Evolutionary conservation across 2,329 filamentous ascomycete genomes (phyloP).

Genomic region (Cercospora zeina): DNA sequence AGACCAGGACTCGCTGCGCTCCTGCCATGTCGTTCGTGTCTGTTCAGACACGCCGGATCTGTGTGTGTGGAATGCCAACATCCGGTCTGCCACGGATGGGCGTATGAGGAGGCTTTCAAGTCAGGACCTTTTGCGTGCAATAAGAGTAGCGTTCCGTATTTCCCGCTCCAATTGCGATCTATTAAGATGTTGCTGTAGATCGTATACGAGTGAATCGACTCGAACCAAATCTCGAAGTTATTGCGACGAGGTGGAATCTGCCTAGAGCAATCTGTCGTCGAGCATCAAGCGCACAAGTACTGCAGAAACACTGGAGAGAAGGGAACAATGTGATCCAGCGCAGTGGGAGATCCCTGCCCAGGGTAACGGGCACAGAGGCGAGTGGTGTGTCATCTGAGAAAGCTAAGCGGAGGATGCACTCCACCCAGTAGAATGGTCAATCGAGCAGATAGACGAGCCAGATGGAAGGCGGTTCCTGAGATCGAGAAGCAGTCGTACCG

Average conservation of each 20-base stretch:
- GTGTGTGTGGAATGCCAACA: not conserved
- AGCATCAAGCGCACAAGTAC: not conserved
- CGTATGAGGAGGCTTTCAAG: not conserved
- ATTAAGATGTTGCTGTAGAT: not conserved
- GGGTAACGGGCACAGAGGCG: constrained; percentile 14
- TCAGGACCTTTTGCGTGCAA: not conserved
- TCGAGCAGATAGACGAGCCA: constrained; percentile 9
- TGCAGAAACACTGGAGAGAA: constrained; percentile 18
- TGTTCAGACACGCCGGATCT: not conserved
- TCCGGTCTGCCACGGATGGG: not conserved
- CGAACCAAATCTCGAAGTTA: not conserved
- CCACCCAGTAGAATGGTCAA: constrained; percentile 18
- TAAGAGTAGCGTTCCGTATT: not conserved
- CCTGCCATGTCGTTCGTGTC: constrained; percentile 15
- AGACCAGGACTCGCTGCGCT: constrained; percentile 59
- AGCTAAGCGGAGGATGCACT: constrained; percentile 8
- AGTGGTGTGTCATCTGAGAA: constrained; percentile 21
- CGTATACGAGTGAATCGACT: not conserved
- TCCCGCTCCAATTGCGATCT: not conserved
- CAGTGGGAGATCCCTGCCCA: constrained; percentile 10
- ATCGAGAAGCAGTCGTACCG: constrained; percentile 21
- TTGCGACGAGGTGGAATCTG: not conserved
- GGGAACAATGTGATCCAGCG: constrained; percentile 13
- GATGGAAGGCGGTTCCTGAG: constrained; percentile 22
- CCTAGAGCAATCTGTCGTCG: not conserved